Conservation (phyloP, 2,329 filamentous ascomycete species). For the Cladophialophora exuberans region DNA sequence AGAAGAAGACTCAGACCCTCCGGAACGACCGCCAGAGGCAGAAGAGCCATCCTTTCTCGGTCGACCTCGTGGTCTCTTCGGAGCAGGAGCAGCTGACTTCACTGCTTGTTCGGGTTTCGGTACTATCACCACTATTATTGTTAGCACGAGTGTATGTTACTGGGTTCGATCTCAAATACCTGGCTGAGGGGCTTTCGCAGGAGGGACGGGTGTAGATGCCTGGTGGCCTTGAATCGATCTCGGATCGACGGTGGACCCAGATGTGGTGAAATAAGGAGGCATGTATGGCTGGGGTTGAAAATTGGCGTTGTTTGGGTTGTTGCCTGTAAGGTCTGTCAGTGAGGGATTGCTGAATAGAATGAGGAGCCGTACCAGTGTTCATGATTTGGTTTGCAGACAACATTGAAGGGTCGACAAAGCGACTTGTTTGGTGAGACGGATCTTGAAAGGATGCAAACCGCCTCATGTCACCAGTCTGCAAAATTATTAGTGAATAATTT, state of each 20-base stretch:
- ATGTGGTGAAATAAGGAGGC: conserved; percentile 18
- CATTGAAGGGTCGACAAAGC: conserved; percentile 30
- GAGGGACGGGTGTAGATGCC: conserved; percentile 11
- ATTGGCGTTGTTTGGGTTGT: conserved; percentile 2
- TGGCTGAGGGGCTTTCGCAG: conserved; percentile 1
- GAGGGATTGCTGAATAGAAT: neutral
- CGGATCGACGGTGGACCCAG: conserved; percentile 27
- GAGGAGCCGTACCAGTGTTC: conserved; percentile 5
- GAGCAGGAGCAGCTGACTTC: conserved; percentile 14
- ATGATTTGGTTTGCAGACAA: conserved; percentile 25
- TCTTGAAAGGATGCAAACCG: conserved; percentile 21
- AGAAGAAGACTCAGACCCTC: conserved; percentile 49
- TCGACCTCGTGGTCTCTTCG: conserved; percentile 31
- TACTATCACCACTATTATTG: conserved; percentile 5
- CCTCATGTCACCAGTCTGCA: conserved; percentile 24
- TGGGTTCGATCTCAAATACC: conserved; percentile 8
- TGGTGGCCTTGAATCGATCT: conserved; percentile 30
- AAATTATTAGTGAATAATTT: conserved; percentile 6
- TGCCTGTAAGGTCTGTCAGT: conserved; percentile 8
- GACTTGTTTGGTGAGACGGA: conserved; percentile 22
- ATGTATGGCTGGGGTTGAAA: conserved; percentile 22
- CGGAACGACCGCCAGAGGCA: conserved; percentile 31
- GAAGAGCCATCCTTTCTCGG: conserved; percentile 29
- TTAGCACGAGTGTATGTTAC: too few relatives aligned
- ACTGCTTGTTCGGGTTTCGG: conserved; percentile 27